Evolutionary conservation across 257 asterid species (phyloP).

Genomic region (Salvia miltiorrhiza): DNA sequence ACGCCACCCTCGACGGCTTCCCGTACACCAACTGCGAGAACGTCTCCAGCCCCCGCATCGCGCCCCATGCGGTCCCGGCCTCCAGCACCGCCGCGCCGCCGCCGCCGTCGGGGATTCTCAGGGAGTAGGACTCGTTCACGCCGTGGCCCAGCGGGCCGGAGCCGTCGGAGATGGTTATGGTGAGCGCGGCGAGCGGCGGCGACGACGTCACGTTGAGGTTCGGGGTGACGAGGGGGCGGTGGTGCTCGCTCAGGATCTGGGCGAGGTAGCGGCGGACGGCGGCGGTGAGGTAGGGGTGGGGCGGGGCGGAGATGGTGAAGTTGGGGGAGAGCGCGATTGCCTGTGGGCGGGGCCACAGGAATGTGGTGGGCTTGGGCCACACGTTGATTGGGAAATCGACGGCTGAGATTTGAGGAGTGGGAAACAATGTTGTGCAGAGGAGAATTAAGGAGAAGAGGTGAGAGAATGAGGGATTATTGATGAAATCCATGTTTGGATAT

Average conservation of each 20-base stretch:
- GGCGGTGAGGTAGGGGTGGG: slow-evolving; percentile 47
- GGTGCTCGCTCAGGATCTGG: slow-evolving; percentile 41
- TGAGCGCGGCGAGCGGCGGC: slow-evolving; percentile 40
- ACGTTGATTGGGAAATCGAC: slow-evolving; percentile 57
- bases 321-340: slow-evolving; percentile 48
- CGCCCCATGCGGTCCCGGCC: slow-evolving; percentile 79
- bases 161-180: slow-evolving; percentile 38
- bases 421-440: not conserved
- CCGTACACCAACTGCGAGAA: slow-evolving; percentile 74
- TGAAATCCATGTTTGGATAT: slow-evolving; percentile 6
- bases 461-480: not conserved
- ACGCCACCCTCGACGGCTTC: slow-evolving; percentile 40
- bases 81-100: slow-evolving; percentile 33
- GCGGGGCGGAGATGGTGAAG: slow-evolving; percentile 49
- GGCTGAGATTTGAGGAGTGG: slow-evolving; percentile 44
- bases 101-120: slow-evolving; percentile 37
- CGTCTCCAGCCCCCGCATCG: slow-evolving; percentile 88
- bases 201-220: slow-evolving; percentile 44
- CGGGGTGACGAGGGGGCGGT: slow-evolving; percentile 55
- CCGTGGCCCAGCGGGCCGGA: slow-evolving; percentile 55
- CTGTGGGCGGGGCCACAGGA: slow-evolving; percentile 69
- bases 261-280: slow-evolving; percentile 63
- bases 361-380: slow-evolving; percentile 85
- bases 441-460: slow-evolving; percentile 7
- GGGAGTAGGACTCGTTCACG: slow-evolving; percentile 77